Base-by-base conservation (phyloP, 1,139 yeast genomes). In the Debaryomyces singareniensis region DNA sequence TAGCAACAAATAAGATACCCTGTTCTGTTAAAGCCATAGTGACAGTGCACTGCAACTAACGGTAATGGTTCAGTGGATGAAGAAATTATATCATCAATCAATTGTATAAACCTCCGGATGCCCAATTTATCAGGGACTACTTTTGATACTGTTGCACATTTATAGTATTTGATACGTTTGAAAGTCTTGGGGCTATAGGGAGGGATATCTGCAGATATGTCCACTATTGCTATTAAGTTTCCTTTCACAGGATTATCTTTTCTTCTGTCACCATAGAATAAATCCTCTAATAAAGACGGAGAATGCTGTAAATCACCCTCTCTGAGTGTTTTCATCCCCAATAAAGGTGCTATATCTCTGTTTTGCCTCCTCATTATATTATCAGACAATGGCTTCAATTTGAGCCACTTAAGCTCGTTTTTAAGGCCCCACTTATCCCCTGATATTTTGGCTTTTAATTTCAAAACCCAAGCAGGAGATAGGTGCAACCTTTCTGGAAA, bases 401-500 rank as follows among this genome's bases (percentile, higher is more conserved):
- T 58, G 46, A 69, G 64, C 93, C 93, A 82, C 49, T 82, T 82
- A 36, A 62, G 65, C 47, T 79, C 84, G 46, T 82, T 82, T 50
- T 82, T 82, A 38, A 82, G 55, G 18, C 87, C 84, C 91, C 91
- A 82, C 51, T 82, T 82, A 43, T 75, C 81, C 1, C 81, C 81
- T 13, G 75, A 68, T 4, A 75, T 66, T 33, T 71, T 68, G 2
- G 84, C 84, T 44, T 78, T 74, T 13, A 71, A 61, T 31, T 68
- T 65, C 31, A 78, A 60, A 31, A 77, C 83, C 84, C 83, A 78
- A 3, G 78, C 71, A 4, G 78, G 72, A 4, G 78, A 69, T 26
- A 78, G 60, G 39, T 73, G 55, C 47, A 69, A 43, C 40, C 68
- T 34, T 42, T 61, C 53, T 29, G 78, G 75, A 34, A 71, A 67